Base-by-base conservation (phyloP, 306 rosid genomes). In the Hylodesmum podocarpum region DNA sequence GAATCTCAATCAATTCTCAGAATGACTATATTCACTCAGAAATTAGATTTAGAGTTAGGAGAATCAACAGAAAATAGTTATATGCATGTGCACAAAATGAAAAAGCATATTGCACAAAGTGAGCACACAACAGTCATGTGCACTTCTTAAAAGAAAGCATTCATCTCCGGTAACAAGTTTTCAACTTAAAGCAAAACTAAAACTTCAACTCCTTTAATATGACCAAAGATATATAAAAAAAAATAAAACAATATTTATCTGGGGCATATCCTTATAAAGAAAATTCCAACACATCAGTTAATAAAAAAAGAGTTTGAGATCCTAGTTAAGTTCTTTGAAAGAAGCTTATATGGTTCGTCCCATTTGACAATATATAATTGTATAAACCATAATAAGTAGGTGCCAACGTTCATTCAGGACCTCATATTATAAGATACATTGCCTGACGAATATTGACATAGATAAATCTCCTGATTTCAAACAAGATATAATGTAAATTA, bases 1-100 rank as follows among this genome's bases (percentile, higher is more conserved):
- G 71, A 68, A 47, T 70, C 65, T 31, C 74, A 22, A 63, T 50
- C 44, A 75, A 78, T 29, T 46, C 14, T 75, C 28, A 58, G 37
- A 71, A 24, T 29, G 39, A 78, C 12, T 28, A 1, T 34, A 43
- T 78, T 33, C 19, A 81, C 13, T n/a, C 18, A 25, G 39, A 78
- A 73, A 58, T 24, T 22, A 24, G 66, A 28, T 40, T 25, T 16
- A 34, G 12, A 57, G 25, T 25, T 53, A 53, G 29, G 54, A 78
- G 39, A 57, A 29, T 27, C 12, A 62, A 12, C 50, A 19, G 4
- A 46, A 74, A n/a, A n/a, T n/a, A n/a, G n/a, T n/a, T n/a, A n/a
- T n/a, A n/a, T n/a, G n/a, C n/a, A n/a, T n/a, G n/a, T n/a, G n/a
- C n/a, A n/a, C n/a, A n/a, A n/a, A n/a, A n/a, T n/a, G n/a, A 72